phyloP scores from a whole-genome alignment of 2,329 filamentous ascomycete species.

The Paecilomyces formosus region DNA sequence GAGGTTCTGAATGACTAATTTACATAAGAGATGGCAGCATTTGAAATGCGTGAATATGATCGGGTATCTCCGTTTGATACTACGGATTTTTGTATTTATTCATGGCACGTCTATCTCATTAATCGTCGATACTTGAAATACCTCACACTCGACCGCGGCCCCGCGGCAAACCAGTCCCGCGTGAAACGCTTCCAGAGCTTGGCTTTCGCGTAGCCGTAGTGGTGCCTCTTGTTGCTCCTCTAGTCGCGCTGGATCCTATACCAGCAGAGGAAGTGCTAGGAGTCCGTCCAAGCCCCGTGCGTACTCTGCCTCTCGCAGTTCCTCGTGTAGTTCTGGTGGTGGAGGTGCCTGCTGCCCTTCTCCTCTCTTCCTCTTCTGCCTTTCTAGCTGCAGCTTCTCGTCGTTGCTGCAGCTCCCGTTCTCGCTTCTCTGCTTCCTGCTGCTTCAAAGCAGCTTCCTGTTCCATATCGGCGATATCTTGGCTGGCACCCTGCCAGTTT shows the following conservation, averaged over 20 bases:
- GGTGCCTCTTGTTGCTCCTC: slow-evolving; percentile 7
- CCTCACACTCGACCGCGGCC: slow-evolving; percentile 23
- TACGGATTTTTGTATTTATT: background rate
- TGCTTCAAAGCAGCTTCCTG: slow-evolving; percentile 66
- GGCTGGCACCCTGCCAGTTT: slow-evolving; percentile 78
- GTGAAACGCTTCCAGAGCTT: slow-evolving; percentile 28
- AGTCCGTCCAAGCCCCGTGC: slow-evolving; percentile 27
- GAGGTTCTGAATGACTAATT: background rate
- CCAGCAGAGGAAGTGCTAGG: slow-evolving; percentile 23
- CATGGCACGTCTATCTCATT: background rate
- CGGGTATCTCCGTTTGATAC: background rate
- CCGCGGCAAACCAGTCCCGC: slow-evolving; percentile 27
- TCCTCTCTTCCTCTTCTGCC: slow-evolving; percentile 43
- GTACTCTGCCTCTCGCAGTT: slow-evolving; percentile 25
- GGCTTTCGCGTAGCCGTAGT: slow-evolving; percentile 27
- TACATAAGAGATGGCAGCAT: background rate
- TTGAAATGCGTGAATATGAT: background rate
- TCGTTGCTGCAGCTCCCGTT: slow-evolving; percentile 69
- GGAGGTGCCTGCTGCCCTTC: slow-evolving; percentile 24
- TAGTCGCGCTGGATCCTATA: slow-evolving; percentile 16
- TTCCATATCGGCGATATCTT: slow-evolving; percentile 81
- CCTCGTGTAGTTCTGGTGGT: slow-evolving; percentile 24
- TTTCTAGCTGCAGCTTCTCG: slow-evolving; percentile 58
- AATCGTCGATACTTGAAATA: slow-evolving; percentile 1
- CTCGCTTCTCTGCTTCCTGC: slow-evolving; percentile 68